Evolutionary conservation across 805 yeast species (phyloP).

Genomic region (Torulaspora gathmanii): DNA sequence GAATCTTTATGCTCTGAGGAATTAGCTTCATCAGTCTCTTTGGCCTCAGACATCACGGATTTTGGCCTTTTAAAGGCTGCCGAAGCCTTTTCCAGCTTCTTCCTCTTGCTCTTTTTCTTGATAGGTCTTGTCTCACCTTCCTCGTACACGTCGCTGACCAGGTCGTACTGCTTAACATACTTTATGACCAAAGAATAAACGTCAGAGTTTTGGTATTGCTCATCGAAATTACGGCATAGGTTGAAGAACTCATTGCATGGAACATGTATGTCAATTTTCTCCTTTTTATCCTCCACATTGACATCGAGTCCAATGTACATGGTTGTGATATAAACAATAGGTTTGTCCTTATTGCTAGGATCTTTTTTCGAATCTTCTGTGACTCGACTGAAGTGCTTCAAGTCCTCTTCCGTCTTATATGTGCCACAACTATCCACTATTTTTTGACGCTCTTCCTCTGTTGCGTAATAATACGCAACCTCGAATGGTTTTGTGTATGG

Average conservation of each 20-base stretch:
- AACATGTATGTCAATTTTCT: constrained; percentile 74
- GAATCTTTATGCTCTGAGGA: constrained; percentile 2
- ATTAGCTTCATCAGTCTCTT: constrained; percentile 1
- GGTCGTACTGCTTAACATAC: constrained; percentile 69
- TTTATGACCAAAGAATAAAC: constrained; percentile 55
- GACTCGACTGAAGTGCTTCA: constrained; percentile 32
- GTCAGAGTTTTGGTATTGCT: constrained; percentile 56
- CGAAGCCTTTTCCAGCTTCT: constrained; percentile 33
- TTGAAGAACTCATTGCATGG: constrained; percentile 88
- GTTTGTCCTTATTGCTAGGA: constrained; percentile 26
- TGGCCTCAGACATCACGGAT: constrained; percentile 18
- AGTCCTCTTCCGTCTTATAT: constrained; percentile 43
- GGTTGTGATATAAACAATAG: constrained; percentile 59
- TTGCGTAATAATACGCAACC: constrained; percentile 44
- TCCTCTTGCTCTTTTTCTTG: constrained; percentile 52
- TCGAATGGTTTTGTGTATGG: constrained; percentile 81
- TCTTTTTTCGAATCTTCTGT: constrained; percentile 38
- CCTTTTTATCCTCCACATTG: constrained; percentile 45
- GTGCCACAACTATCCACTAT: constrained; percentile 63
- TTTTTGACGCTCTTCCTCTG: constrained; percentile 51
- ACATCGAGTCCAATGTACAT: constrained; percentile 73
- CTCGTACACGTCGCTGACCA: constrained; percentile 78
- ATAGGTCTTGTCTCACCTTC: constrained; percentile 76
- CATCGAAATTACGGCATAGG: constrained; percentile 68
- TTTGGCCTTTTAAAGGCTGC: constrained; percentile 34